Evolutionary conservation across 192 early-diverging fungal genomes (phyloP).

Genomic region (Backusella mclennaniae): DNA sequence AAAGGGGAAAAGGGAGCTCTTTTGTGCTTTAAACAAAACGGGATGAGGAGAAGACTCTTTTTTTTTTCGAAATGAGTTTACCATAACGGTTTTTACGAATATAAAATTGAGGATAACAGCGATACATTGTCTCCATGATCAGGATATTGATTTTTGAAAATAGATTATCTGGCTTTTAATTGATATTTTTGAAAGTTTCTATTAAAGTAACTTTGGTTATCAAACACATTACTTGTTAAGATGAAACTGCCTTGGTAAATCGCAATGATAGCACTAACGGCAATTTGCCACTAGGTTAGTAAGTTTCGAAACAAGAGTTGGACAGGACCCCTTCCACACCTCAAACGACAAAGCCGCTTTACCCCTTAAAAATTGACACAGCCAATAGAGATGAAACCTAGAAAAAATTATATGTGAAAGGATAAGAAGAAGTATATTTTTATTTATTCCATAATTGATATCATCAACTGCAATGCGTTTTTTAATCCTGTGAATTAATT

Average conservation of each 20-base stretch:
- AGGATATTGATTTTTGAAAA: neutral
- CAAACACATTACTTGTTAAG: neutral
- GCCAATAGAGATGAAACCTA: neutral
- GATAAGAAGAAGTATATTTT: too few species aligned
- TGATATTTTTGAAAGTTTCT: neutral
- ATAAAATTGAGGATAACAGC: neutral
- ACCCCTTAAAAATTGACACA: neutral
- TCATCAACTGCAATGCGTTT: too few species aligned
- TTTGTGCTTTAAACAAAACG: neutral
- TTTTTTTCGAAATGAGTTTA: neutral
- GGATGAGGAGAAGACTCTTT: neutral
- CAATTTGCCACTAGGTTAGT: neutral
- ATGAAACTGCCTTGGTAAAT: neutral
- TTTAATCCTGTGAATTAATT: too few species aligned
- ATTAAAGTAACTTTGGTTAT: neutral
- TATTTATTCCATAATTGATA: too few species aligned
- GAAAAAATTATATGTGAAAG: neutral
- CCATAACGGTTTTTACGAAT: neutral
- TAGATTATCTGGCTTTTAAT: neutral
- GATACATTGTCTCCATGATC: neutral
- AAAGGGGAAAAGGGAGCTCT: constrained; percentile 1
- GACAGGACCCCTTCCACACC: neutral
- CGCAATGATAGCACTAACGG: neutral
- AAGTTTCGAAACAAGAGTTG: neutral
- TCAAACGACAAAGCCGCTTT: too few species aligned